Evolutionary conservation across 352 stramenopile genomes (phyloP).

Genomic region (Saprolegnia parasitica): DNA sequence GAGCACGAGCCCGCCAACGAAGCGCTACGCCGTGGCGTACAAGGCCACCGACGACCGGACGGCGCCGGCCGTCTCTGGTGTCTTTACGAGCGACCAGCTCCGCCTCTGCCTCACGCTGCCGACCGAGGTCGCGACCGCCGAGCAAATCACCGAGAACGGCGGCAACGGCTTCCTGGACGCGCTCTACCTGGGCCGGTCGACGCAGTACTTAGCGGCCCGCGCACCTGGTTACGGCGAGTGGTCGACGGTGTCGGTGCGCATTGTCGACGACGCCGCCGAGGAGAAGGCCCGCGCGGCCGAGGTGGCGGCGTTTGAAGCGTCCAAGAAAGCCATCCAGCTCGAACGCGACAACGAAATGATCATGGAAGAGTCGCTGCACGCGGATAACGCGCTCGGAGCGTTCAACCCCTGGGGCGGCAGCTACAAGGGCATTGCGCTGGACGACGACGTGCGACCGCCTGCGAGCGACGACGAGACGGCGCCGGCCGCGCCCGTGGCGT

Average conservation of each 20-base stretch:
- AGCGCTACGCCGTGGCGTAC: conserved; percentile 62
- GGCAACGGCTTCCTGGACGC: conserved; percentile 3
- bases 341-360: conserved; percentile 58
- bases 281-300: conserved; percentile 35
- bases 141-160: conserved; percentile 14
- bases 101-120: conserved; percentile 56
- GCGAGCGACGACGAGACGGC: conserved; percentile 46
- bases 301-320: conserved; percentile 30
- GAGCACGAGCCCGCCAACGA: conserved; percentile 61
- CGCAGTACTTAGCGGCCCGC: conserved; percentile 35
- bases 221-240: conserved; percentile 77
- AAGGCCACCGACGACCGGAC: conserved; percentile 39
- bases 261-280: conserved; percentile 70
- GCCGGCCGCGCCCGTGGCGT: conserved; percentile 53
- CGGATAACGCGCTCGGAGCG: conserved; percentile 67
- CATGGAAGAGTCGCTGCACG: conserved; percentile 59
- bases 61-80: conserved; percentile 44
- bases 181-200: conserved; percentile 33
- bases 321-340: conserved; percentile 15
- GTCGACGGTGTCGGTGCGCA: conserved; percentile 64
- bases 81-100: conserved; percentile 52
- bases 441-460: conserved; percentile 31
- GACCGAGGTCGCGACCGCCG: conserved; percentile 51
- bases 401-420: conserved; percentile 80
- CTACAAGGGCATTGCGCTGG: conserved; percentile 77